Evolutionary conservation across 805 yeast species (phyloP).

Genomic region (Candida qinlingensis): DNA sequence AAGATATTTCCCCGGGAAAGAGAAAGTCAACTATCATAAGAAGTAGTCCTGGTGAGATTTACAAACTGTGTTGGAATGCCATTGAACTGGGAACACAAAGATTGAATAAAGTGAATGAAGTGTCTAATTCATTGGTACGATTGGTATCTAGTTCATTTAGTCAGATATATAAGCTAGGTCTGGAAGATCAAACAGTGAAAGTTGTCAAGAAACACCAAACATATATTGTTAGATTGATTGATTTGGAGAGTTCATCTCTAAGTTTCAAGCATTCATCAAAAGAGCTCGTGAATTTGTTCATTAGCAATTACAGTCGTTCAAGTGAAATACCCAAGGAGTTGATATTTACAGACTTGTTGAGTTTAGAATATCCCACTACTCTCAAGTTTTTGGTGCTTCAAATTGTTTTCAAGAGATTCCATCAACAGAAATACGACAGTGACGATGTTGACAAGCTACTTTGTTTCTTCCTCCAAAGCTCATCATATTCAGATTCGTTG

Average conservation of each 20-base stretch:
- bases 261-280: constrained; percentile 4
- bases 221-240: constrained; percentile 20
- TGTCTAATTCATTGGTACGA: constrained; percentile 13
- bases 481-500: background rate
- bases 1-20: constrained; percentile 8
- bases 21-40: constrained; percentile 7
- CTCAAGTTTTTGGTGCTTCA: constrained; percentile 20
- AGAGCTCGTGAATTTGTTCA: constrained; percentile 6
- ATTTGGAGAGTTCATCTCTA: constrained; percentile 13
- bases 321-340: background rate
- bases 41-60: constrained; percentile 14
- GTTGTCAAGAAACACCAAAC: constrained; percentile 17
- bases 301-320: constrained; percentile 1
- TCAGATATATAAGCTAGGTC: constrained; percentile 17
- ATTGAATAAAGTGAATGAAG: constrained; percentile 9
- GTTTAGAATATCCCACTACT: background rate
- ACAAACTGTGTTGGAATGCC: constrained; percentile 18
- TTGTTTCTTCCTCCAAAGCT: constrained; percentile 9
- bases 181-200: constrained; percentile 4
- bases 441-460: constrained; percentile 1
- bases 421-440: constrained; percentile 8
- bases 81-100: constrained; percentile 19
- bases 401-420: constrained; percentile 19
- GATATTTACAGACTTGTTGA: background rate
- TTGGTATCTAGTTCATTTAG: constrained; percentile 20